These are phyloP conservation scores for Daedaleopsis nitida DNA, from an alignment of 768 basidiomycete genomes.

Conservation along the genomic window DNA sequence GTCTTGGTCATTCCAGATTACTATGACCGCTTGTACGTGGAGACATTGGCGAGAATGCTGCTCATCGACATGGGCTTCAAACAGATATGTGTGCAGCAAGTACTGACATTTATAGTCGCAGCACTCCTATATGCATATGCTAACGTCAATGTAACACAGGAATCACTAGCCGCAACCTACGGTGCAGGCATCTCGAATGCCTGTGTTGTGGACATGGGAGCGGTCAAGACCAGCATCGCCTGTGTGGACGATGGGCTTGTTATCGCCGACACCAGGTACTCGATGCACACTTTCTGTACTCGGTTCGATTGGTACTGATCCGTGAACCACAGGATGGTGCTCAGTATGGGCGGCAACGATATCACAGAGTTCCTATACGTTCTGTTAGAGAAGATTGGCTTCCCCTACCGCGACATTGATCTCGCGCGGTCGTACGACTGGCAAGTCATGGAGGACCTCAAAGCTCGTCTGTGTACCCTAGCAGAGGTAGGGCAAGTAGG, in stretches of 20 bases:
- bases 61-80: conserved; percentile 86
- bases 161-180: conserved; percentile 90
- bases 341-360: conserved; percentile 93
- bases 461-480: conserved; percentile 80
- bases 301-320: too few relatives aligned
- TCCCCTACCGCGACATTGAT: conserved; percentile 87
- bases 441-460: conserved; percentile 90
- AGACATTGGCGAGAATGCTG: conserved; percentile 73
- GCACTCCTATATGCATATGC: not conserved
- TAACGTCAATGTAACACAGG: conserved; percentile 45
- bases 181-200: conserved; percentile 94
- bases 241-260: conserved; percentile 96
- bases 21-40: conserved; percentile 82
- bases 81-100: conserved; percentile 91
- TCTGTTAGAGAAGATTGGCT: conserved; percentile 74
- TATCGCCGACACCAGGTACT: conserved; percentile 82
- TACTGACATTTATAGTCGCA: conserved; percentile 29
- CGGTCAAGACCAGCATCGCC: conserved; percentile 78
- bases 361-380: conserved; percentile 88
- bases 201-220: conserved; percentile 95
- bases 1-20: conserved; percentile 92
- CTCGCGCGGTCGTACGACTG: conserved; percentile 82
- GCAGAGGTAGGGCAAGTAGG: conserved; percentile 64
- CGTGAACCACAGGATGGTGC: conserved; percentile 54
- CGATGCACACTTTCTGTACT: not conserved